A percentile compares a stretch with the other conserved stretches of the same genome.
phyloP scores from a whole-genome alignment of 306 rosid species.

The Oxytropis ochrocephala region DNA sequence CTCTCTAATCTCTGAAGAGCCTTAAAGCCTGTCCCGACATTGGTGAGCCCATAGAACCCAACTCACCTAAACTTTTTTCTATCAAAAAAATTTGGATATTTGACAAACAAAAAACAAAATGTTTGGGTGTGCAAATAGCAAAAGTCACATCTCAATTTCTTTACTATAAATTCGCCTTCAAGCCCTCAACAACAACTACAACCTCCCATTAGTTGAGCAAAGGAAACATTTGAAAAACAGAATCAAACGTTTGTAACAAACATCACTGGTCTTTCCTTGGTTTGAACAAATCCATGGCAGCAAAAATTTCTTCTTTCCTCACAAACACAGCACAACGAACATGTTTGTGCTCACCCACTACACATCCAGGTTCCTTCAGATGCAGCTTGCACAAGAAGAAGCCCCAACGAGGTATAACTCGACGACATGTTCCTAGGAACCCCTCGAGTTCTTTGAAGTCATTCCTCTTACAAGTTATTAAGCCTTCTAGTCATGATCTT shows the following conservation, averaged over 20 bases:
- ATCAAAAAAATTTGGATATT: too few species aligned
- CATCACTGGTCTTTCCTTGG: neutral
- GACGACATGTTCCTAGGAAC: neutral
- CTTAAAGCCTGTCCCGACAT: too few species aligned
- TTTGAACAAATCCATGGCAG: constrained; percentile 29
- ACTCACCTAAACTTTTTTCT: too few species aligned
- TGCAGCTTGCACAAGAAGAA: constrained; percentile 49
- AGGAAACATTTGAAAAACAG: neutral
- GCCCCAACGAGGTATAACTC: neutral
- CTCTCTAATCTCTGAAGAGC: too few species aligned
- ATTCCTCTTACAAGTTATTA: constrained; percentile 37
- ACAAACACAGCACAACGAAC: constrained; percentile 20
- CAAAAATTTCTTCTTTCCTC: constrained; percentile 17
- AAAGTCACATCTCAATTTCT: neutral
- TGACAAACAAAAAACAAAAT: too few species aligned
- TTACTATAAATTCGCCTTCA: neutral
- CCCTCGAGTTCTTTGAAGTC: constrained; percentile 27
- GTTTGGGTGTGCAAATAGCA: too few species aligned
- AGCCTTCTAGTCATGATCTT: constrained; percentile 44
- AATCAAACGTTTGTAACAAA: neutral
- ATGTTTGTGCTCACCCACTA: constrained; percentile 60
- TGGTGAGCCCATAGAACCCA: too few species aligned
- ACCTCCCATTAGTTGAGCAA: neutral
- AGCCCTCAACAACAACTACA: neutral
- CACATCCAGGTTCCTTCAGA: constrained; percentile 67